Percentiles rank a stretch among this genome's conserved stretches.
phyloP scores from a whole-genome alignment of 73 alveolate genomes.

The Uronychia setigera region DNA sequence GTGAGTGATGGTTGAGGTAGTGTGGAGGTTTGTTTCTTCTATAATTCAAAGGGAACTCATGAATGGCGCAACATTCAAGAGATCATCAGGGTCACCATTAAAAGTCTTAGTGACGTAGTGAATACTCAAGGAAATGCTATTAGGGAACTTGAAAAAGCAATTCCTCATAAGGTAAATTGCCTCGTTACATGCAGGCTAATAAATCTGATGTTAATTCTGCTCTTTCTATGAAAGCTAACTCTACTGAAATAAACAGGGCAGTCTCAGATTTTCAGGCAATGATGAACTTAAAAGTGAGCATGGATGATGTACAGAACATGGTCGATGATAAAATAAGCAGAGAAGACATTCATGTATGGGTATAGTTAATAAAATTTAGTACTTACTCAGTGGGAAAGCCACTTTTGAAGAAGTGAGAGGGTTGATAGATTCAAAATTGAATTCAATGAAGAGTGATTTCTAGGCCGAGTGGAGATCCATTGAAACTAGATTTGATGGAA shows the following conservation, averaged over 20 bases:
- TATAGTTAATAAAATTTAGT: not conserved
- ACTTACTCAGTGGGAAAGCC: not conserved
- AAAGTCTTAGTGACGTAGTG: constrained; percentile 92
- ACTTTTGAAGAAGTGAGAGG: not conserved
- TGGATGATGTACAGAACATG: constrained; percentile 83
- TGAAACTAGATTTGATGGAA: too few species aligned
- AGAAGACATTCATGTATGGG: constrained; percentile 53
- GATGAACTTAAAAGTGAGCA: constrained; percentile 84
- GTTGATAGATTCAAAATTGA: too few species aligned
- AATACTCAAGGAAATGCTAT: constrained; percentile 86
- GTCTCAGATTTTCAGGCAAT: constrained; percentile 86
- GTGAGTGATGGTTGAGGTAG: too few species aligned
- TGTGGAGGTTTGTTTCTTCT: too few species aligned
- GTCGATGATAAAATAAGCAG: constrained; percentile 88
- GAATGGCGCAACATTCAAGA: constrained; percentile 95
- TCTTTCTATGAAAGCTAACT: constrained; percentile 87
- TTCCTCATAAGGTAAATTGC: constrained; percentile 45
- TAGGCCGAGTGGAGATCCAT: too few species aligned
- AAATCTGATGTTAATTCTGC: constrained; percentile 91
- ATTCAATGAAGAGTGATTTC: too few species aligned
- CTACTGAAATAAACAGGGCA: constrained; percentile 88
- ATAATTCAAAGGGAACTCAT: constrained; percentile 14
- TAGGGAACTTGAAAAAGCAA: constrained; percentile 82
- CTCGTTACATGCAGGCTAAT: constrained; percentile 76
- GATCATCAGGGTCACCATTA: constrained; percentile 89